Base-by-base conservation (phyloP, 345 rosid species). In the Salix udensis region DNA sequence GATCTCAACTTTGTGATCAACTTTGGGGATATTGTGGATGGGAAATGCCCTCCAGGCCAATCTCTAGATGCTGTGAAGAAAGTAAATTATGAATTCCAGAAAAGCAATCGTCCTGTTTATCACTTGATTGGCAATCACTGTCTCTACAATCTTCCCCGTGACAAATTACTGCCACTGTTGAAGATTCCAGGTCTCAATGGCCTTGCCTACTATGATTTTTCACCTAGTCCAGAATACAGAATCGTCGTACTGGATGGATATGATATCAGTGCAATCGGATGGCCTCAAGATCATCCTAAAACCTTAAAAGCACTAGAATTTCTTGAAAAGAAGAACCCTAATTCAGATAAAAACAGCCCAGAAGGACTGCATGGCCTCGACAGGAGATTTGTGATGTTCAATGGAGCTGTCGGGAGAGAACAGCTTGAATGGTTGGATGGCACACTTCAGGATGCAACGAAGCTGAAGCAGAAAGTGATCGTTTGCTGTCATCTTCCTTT, bases 61-160 rank as follows among this genome's bases (percentile, higher is more conserved):
- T 96, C 99, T 7, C 71, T 90, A 48, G 66, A 79, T 74, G 80
- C 88, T 24, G 89, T 91, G 31, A 83, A 84, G 84, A 90, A 84
- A 80, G 75, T 93, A 7, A 85, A 71, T 21, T 8, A 23, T 55
- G 96, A 93, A 65, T 89, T 92, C 42, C 83, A 87, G 46, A 91
- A 90, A 42, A 91, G 93, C 74, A 71, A 83, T 6, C 94, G 97
- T n/a, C 88, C 90, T 0, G 85, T 88, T 26, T 88, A 89, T 87
- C 99, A 96, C 76, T 78, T 93, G 91, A 93, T 96, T 70, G 99
- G 98, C 13, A 93, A 96, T 75, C 99, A 96, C 77, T 93, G 98
- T 73, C 92, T 93, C n/a, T 96, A 96, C 86, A 96, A 96, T 81
- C 97, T 96, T 81, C 91, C 92, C 16, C 92, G 98, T 10, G 85